A percentile compares a stretch with the other conserved stretches of the same genome.
phyloP scores from a whole-genome alignment of 305 asterid species.

The Stenogyne calaminthoides region DNA sequence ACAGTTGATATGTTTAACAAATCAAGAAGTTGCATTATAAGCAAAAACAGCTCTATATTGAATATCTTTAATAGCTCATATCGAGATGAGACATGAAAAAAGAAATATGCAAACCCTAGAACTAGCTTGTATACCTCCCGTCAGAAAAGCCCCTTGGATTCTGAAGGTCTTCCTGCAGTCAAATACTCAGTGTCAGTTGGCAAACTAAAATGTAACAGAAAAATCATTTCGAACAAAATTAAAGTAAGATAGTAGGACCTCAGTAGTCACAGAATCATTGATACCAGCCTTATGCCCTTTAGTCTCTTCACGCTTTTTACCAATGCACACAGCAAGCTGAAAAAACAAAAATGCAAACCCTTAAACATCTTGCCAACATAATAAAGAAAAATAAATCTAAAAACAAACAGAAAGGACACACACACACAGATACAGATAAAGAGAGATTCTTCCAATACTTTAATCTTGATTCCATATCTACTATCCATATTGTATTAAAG shows the following conservation, averaged over 20 bases:
- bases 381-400: background rate
- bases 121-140: conserved; percentile 53
- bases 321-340: conserved; percentile 88
- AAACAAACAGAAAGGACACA: background rate
- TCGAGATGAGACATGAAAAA: conserved; percentile 15
- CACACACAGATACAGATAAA: background rate
- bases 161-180: conserved; percentile 48
- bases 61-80: background rate
- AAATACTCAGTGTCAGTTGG: conserved; percentile 27
- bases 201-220: conserved; percentile 16
- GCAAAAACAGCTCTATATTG: conserved; percentile 12
- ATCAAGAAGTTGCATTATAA: background rate
- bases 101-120: conserved; percentile 8
- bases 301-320: conserved; percentile 52
- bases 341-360: conserved; percentile 27
- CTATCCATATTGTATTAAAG: conserved; percentile 16
- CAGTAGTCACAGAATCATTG: conserved; percentile 38
- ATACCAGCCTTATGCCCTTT: conserved; percentile 42
- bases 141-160: conserved; percentile 39
- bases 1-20: background rate
- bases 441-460: background rate
- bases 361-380: conserved; percentile 5
- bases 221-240: conserved; percentile 31
- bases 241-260: conserved; percentile 42
- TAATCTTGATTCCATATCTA: background rate